A percentile compares a stretch with the other conserved stretches of the same genome.
These are phyloP conservation scores for Striga asiatica DNA, from an alignment of 257 asterid genomes.

Conservation along the genomic window DNA sequence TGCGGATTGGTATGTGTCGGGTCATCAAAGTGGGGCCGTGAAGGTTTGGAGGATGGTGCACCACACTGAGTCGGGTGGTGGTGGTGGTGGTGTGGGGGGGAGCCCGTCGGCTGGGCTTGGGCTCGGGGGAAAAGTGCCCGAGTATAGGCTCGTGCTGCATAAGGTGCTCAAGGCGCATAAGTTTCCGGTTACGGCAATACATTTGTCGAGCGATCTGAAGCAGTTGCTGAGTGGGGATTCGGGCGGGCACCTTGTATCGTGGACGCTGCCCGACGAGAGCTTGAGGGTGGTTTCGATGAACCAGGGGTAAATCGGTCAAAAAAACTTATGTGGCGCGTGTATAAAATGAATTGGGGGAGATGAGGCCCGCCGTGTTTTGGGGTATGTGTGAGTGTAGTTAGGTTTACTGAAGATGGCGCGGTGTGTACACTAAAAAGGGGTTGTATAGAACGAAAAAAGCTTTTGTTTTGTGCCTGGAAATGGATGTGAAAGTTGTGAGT, in stretches of 20 bases:
- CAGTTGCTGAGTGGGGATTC: constrained; percentile 89
- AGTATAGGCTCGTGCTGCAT: constrained; percentile 70
- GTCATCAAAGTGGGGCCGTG: constrained; percentile 98
- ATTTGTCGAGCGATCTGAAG: constrained; percentile 66
- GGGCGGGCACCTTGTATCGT: constrained; percentile 67
- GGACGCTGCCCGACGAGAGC: constrained; percentile 89
- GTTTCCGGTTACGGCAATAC: constrained; percentile 75
- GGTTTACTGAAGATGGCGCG: constrained; percentile 18
- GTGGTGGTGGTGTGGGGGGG: constrained; percentile 24
- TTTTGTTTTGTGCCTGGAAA: neutral
- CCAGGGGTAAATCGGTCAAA: constrained; percentile 55
- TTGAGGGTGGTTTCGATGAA: constrained; percentile 40
- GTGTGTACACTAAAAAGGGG: constrained; percentile 32
- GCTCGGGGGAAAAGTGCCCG: constrained; percentile 58
- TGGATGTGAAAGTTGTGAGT: constrained; percentile 6
- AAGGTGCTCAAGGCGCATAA: constrained; percentile 80
- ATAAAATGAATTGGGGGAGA: too few relatives aligned
- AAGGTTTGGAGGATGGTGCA: constrained; percentile 96
- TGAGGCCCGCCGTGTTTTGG: constrained; percentile 21
- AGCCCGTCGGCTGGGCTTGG: constrained; percentile 48
- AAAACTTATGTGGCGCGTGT: constrained; percentile 1
- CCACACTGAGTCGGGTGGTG: constrained; percentile 48
- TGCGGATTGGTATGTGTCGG: constrained; percentile 80
- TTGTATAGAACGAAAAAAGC: constrained; percentile 29
- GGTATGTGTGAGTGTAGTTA: constrained; percentile 22